Base-by-base conservation (phyloP, 2,329 filamentous ascomycete species). In the Aureobasidium sp. region DNA sequence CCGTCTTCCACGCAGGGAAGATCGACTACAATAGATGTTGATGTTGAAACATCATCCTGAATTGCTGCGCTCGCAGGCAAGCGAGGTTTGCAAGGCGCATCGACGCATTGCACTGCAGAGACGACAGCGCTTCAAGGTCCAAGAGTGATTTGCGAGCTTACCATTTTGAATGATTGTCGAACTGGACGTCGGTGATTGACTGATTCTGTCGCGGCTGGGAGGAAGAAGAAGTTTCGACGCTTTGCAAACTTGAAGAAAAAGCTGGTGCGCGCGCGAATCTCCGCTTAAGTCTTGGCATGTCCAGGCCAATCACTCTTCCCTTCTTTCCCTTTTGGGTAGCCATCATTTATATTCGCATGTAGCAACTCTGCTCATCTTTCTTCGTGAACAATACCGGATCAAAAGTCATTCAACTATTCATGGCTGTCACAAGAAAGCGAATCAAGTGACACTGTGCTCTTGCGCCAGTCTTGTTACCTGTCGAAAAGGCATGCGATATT, bases 101-200 rank as follows among this genome's bases (percentile, higher is more conserved):
- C 24, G 30, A 44, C 42, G 53, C 44, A 37, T 49, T 54, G 53
- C 53, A 47, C 45, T 49, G 37, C 53, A 37, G 32, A 41, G 40
- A 40, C 44, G 47, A 44, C 37, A 40, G 32, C 37, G 37, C 29
- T 30, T 39, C 37, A 48, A 48, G 47, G 45, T 51, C 37, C 22
- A 21, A 39, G 24, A 32, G 29, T 24, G 30, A 30, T 37, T n/a
- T 41, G 39, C 37, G 27, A 34, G 53, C 53, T 55, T 55, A 55
- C 53, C 53, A 55, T 55, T 50, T 49, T 55, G 53, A 44, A 42
- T 49, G 45, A 44, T 39, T 49, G 37, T 45, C 35, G 42, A 39
- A 44, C 37, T 44, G 44, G 45, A 55, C 27, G 41, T 54, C 37
- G 53, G 44, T 51, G 35, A 32, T 49, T 55, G 44, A 39, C 39